Percentiles rank a stretch among this genome's conserved stretches.
These are phyloP conservation scores for Suillus tomentosus DNA, from an alignment of 768 basidiomycete species.

Conservation along the genomic window DNA sequence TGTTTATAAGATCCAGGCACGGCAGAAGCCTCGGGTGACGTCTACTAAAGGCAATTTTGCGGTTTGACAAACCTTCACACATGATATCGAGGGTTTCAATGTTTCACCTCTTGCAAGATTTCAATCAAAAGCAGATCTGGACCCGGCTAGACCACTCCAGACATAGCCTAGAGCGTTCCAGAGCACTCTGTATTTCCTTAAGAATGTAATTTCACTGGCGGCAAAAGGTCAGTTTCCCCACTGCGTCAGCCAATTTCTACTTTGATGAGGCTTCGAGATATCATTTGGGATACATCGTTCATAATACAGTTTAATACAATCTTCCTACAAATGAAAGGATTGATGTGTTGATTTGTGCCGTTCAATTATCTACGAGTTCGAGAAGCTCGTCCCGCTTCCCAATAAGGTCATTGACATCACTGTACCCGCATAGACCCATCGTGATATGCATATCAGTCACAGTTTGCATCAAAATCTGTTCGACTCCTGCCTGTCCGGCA, in stretches of 20 bases:
- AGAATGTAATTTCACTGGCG: no score
- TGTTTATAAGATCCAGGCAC: no score
- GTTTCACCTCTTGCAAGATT: no score
- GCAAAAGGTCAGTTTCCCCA: no score
- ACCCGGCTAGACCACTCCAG: no score
- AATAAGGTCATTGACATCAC: conserved; percentile 58
- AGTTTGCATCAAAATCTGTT: conserved; percentile 68
- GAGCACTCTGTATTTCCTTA: no score
- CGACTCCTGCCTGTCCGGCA: conserved; percentile 72
- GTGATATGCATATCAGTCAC: conserved; percentile 70
- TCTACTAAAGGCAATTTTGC: not conserved
- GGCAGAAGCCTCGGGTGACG: no score
- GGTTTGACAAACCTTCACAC: not conserved
- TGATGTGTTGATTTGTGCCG: not conserved
- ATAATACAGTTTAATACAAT: not conserved
- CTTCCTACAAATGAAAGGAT: not conserved
- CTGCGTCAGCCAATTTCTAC: not conserved
- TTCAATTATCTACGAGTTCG: conserved; percentile 6
- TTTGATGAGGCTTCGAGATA: not conserved
- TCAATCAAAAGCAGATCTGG: no score
- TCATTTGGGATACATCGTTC: not conserved
- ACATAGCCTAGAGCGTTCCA: no score
- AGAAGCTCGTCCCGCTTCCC: conserved; percentile 46
- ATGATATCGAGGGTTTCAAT: no score
- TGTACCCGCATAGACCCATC: conserved; percentile 63